Evolutionary conservation across 2,329 filamentous ascomycete genomes (phyloP).

Genomic region (Chrysoporthe cubensis): DNA sequence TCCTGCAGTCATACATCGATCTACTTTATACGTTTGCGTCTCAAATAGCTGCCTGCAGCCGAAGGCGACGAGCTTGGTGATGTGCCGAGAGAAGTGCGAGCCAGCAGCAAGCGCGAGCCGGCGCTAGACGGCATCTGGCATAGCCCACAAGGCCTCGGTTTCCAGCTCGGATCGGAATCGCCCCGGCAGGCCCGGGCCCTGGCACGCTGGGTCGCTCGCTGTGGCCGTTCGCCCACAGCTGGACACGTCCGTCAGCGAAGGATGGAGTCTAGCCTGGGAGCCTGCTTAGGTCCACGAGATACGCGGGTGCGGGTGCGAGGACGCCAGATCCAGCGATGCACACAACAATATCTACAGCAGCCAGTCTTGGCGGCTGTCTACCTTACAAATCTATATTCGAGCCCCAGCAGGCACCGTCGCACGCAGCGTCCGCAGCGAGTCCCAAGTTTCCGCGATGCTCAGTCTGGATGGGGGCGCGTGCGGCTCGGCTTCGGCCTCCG

Average conservation of each 20-base stretch:
- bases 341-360: background rate
- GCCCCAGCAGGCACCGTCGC: background rate
- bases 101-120: background rate
- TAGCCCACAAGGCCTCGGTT: background rate
- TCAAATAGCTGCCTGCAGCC: background rate
- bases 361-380: background rate
- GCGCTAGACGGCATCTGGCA: background rate
- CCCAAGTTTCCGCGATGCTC: background rate
- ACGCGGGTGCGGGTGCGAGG: background rate
- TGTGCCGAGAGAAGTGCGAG: background rate
- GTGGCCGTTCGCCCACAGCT: too few relatives aligned
- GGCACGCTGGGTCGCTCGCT: too few relatives aligned
- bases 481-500: conserved; percentile 20
- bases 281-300: too few relatives aligned
- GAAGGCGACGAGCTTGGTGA: background rate
- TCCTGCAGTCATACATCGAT: background rate
- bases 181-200: background rate
- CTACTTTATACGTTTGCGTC: background rate
- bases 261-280: background rate
- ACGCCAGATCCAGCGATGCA: background rate
- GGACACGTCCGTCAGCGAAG: too few relatives aligned
- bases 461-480: conserved; percentile 2
- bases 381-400: background rate
- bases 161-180: background rate
- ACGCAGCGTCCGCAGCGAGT: background rate